A percentile compares a stretch with the other conserved stretches of the same genome.
phyloP scores from a whole-genome alignment of 2,329 filamentous ascomycete genomes.

The Fusarium nelsonii region DNA sequence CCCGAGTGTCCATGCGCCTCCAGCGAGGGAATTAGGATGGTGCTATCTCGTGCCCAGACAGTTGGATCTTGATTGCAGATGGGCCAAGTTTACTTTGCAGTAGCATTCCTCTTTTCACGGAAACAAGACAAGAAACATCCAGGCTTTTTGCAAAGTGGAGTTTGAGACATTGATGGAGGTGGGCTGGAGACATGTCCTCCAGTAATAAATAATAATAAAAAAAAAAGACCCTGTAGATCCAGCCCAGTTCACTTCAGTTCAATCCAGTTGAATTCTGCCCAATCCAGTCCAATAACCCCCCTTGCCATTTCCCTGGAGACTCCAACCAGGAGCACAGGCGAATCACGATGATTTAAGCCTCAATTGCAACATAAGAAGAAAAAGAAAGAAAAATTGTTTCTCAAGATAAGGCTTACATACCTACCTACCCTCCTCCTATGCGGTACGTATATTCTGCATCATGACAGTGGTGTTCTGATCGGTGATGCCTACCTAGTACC shows the following conservation, averaged over 20 bases:
- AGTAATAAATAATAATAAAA: too few relatives aligned
- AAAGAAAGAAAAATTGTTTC: not conserved
- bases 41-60: conserved; percentile 27
- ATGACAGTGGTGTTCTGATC: not conserved
- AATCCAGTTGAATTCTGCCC: not conserved
- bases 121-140: conserved; percentile 11
- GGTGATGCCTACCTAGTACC: not conserved
- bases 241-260: conserved; percentile 2
- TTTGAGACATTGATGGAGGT: conserved; percentile 32
- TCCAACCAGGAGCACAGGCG: conserved; percentile 11
- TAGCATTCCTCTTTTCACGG: conserved; percentile 8
- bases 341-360: conserved; percentile 37
- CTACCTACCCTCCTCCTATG: not conserved
- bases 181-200: conserved; percentile 28
- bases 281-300: conserved; percentile 31
- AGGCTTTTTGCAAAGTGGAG: conserved; percentile 26
- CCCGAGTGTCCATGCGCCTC: conserved; percentile 25
- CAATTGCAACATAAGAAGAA: conserved; percentile 12
- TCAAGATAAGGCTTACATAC: conserved; percentile 10
- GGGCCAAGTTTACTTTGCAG: not conserved
- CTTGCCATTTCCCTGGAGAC: conserved; percentile 35
- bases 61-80: conserved; percentile 10
- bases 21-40: conserved; percentile 2
- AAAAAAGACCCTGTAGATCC: conserved; percentile 45
- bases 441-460: conserved; percentile 6